phyloP scores from a whole-genome alignment of 1,284 basidiomycete genomes.

The Fomes fomentarius region DNA sequence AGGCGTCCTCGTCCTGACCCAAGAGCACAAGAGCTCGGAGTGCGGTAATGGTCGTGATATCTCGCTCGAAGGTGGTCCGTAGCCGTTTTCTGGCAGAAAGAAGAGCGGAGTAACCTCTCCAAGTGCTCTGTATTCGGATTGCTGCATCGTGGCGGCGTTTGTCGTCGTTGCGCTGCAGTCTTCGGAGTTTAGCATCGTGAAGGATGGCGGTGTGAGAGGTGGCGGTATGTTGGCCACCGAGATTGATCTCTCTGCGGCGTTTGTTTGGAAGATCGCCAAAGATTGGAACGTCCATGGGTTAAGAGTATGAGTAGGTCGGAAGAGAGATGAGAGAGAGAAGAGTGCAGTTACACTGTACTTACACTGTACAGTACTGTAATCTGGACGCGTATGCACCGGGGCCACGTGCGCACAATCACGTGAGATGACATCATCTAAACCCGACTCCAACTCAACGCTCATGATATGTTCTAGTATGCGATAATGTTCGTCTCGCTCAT shows the following conservation, averaged over 20 bases:
- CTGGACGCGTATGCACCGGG: constrained; percentile 11
- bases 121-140: constrained; percentile 68
- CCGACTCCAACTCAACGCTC: background rate
- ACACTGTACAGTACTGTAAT: no score
- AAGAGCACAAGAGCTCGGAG: constrained; percentile 65
- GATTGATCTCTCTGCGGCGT: constrained; percentile 70
- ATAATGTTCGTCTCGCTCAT: constrained; percentile 5
- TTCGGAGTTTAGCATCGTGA: constrained; percentile 58
- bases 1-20: constrained; percentile 54
- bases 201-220: constrained; percentile 60
- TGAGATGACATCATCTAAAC: constrained; percentile 11
- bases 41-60: constrained; percentile 54
- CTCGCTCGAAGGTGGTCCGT: constrained; percentile 46
- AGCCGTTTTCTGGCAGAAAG: constrained; percentile 46
- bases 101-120: constrained; percentile 52
- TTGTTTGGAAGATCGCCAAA: constrained; percentile 48
- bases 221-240: constrained; percentile 62
- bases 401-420: constrained; percentile 9
- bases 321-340: background rate
- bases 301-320: background rate
- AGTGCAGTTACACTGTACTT: no score
- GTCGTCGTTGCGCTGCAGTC: constrained; percentile 58
- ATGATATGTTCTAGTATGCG: no score
- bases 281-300: constrained; percentile 31
- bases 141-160: constrained; percentile 62